Conservation (phyloP, 306 rosid genomes). For the Mucuna pruriens region DNA sequence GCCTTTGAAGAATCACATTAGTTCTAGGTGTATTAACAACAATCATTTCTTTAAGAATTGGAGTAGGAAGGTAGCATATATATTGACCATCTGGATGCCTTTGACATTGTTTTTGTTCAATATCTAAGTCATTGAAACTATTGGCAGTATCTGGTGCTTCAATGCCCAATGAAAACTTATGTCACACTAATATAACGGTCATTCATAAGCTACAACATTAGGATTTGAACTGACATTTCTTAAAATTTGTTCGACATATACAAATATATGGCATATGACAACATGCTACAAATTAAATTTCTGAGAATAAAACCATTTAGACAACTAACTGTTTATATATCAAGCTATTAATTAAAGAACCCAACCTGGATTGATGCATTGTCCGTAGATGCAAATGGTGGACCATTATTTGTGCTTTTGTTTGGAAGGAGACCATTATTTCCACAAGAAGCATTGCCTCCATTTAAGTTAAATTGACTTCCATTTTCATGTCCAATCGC, state of each 20-base stretch:
- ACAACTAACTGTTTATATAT: neutral
- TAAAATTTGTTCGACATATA: neutral
- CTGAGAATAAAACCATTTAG: neutral
- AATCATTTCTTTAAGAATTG: too few relatives aligned
- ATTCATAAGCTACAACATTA: neutral
- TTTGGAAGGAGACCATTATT: constrained; percentile 61
- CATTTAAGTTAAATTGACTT: constrained; percentile 65
- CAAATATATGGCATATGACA: neutral
- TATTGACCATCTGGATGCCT: too few relatives aligned
- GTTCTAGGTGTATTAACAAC: too few relatives aligned
- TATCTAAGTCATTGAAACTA: too few relatives aligned
- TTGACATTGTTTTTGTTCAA: too few relatives aligned
- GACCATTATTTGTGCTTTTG: constrained; percentile 70
- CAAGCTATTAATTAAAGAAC: constrained; percentile 18
- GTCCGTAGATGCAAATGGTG: constrained; percentile 64
- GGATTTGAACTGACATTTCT: neutral
- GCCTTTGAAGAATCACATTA: too few relatives aligned
- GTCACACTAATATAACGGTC: neutral
- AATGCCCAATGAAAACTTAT: neutral
- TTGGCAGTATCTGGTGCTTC: neutral
- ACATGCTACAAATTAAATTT: neutral
- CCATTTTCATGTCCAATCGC: constrained; percentile 67
- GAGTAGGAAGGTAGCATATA: too few relatives aligned
- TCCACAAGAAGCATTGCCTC: constrained; percentile 66
- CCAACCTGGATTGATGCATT: constrained; percentile 72